phyloP scores from a whole-genome alignment of 257 asterid species.

The Craterostigma plantagineum region DNA sequence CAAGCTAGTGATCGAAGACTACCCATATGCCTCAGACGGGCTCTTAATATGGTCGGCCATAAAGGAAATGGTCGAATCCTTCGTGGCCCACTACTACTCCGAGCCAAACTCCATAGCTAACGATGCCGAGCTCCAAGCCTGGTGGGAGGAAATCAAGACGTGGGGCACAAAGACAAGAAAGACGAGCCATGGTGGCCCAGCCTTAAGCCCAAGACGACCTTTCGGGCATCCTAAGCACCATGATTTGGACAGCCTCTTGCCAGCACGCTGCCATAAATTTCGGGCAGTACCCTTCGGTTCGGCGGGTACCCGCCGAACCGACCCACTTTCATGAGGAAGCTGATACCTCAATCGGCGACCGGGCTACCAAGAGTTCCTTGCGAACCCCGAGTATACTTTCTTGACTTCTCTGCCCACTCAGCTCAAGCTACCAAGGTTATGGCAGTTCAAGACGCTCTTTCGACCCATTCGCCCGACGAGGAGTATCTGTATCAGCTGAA shows the following conservation, averaged over 20 bases:
- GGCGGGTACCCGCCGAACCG: slow-evolving; percentile 62
- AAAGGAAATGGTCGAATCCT: slow-evolving; percentile 50
- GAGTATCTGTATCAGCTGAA: slow-evolving; percentile 35
- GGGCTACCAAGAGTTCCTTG: slow-evolving; percentile 20
- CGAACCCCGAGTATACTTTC: slow-evolving; percentile 42
- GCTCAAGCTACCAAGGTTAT: slow-evolving; percentile 31
- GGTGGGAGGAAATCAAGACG: slow-evolving; percentile 63
- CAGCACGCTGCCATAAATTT: slow-evolving; percentile 83
- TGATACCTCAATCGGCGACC: slow-evolving; percentile 41
- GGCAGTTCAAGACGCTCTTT: slow-evolving; percentile 43
- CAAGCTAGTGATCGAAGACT: slow-evolving; percentile 54
- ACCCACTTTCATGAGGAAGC: slow-evolving; percentile 38
- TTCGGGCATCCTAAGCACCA: slow-evolving; percentile 34
- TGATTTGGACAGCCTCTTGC: slow-evolving; percentile 55
- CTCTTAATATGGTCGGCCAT: slow-evolving; percentile 52
- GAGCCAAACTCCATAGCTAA: slow-evolving; percentile 15
- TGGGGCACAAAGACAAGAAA: slow-evolving; percentile 59
- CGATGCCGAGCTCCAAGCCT: slow-evolving; percentile 49
- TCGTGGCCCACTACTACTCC: slow-evolving; percentile 36
- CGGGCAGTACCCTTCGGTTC: slow-evolving; percentile 49
- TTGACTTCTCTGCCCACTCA: slow-evolving; percentile 47
- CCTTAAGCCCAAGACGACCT: slow-evolving; percentile 24
- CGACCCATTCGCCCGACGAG: slow-evolving; percentile 74
- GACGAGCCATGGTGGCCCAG: slow-evolving; percentile 74
- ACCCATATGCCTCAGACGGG: slow-evolving; percentile 70